These are phyloP conservation scores for Diospyros kaki DNA, from an alignment of 148 eudicot genomes.

Conservation along the genomic window DNA sequence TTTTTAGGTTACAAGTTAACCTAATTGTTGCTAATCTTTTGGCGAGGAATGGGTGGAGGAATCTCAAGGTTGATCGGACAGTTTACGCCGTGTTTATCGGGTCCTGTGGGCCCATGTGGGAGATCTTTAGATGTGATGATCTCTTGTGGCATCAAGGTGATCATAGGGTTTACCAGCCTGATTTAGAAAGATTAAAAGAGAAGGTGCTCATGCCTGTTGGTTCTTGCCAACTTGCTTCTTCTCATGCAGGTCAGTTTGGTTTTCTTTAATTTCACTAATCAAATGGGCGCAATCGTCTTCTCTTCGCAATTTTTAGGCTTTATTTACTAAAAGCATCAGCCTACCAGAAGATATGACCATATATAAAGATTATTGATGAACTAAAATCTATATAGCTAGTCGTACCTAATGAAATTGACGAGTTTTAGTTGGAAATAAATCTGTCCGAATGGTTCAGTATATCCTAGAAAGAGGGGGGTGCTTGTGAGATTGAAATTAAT, in stretches of 20 bases:
- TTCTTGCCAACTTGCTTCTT: constrained; percentile 54
- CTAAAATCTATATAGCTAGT: too few relatives aligned
- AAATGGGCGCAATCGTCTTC: too few relatives aligned
- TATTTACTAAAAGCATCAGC: too few relatives aligned
- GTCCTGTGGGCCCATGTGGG: constrained; percentile 72
- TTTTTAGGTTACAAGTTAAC: constrained; percentile 61
- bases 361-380: too few relatives aligned
- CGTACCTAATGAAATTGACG: too few relatives aligned
- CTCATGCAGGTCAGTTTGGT: constrained; percentile 27
- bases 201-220: constrained; percentile 62
- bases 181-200: constrained; percentile 34
- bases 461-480: too few relatives aligned
- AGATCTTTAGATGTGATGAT: constrained; percentile 73
- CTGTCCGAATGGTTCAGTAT: too few relatives aligned
- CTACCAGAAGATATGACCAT: too few relatives aligned
- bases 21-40: constrained; percentile 51
- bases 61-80: constrained; percentile 6
- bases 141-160: constrained; percentile 50
- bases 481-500: too few relatives aligned
- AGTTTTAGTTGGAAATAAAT: too few relatives aligned
- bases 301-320: too few relatives aligned
- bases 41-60: constrained; percentile 25
- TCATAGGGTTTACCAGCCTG: constrained; percentile 55
- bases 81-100: constrained; percentile 55
- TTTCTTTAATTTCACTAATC: background rate